Evolutionary conservation across 2,329 filamentous ascomycete species (phyloP).

Genomic region (Pyrenochaeta sp.): DNA sequence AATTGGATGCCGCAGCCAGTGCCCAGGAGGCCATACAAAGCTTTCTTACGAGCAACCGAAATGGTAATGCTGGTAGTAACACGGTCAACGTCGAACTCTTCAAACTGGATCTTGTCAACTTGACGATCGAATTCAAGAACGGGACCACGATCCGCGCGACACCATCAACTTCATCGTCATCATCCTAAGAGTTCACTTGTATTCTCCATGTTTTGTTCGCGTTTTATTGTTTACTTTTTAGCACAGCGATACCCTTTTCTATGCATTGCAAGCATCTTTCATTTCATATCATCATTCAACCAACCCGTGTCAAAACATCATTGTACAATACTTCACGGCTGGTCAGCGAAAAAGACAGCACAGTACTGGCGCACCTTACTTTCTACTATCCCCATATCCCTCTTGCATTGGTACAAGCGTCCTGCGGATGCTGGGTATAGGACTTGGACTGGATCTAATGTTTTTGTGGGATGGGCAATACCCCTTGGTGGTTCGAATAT

Average conservation of each 20-base stretch:
- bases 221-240: conserved; percentile 4
- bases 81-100: conserved; percentile 42
- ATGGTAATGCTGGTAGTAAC: conserved; percentile 31
- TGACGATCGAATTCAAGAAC: conserved; percentile 44
- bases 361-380: conserved; percentile 3
- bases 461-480: conserved; percentile 25
- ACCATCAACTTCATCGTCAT: conserved; percentile 5
- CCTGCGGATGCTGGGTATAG: conserved; percentile 29
- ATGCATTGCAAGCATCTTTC: conserved; percentile 8
- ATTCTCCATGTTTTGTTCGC: background rate
- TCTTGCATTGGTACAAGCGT: conserved; percentile 22
- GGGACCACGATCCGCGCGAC: conserved; percentile 41
- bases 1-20: conserved; percentile 51
- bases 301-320: background rate
- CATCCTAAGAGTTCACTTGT: conserved; percentile 3
- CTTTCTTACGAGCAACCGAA: conserved; percentile 43
- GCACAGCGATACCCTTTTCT: conserved; percentile 28
- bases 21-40: conserved; percentile 55
- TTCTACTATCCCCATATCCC: conserved; percentile 13
- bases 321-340: conserved; percentile 19
- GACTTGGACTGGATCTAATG: conserved; percentile 43
- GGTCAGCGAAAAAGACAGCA: conserved; percentile 7
- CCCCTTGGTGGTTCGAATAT: conserved; percentile 12
- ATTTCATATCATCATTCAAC: background rate
- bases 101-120: conserved; percentile 40